Base-by-base conservation (phyloP, 305 asterid species). In the Solanum aculeatissimum region DNA sequence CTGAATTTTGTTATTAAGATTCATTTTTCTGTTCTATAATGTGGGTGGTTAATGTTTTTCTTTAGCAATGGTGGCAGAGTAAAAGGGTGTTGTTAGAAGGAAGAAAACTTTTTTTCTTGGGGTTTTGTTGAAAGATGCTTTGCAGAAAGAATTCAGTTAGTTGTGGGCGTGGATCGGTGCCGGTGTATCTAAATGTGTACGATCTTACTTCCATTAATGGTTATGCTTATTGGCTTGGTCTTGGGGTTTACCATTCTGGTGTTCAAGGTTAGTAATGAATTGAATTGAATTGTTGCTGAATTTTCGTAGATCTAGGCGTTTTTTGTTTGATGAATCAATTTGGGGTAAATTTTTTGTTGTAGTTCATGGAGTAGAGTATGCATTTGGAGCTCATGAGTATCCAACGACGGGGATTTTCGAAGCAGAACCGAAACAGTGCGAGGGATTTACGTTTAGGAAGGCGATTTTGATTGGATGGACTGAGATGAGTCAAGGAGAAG, bases 241-340 rank as follows among this genome's bases (percentile, higher is more conserved):
- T 95, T n/a, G 98, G 97, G 10, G 98, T 89, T 80, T 93, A 91
- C 85, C 98, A 95, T 89, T 95, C 98, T 72, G 98, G 95, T 7
- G 92, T 95, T 84, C 92, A 95, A 93, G 97, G 98, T 92, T 27
- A 54, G 85, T 65, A 38, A 40, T 29, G 35, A 54, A 12, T 19
- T 69, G 74, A 66, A 58, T 63, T 63, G 32, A 29, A 29, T 29
- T 29, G 10, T 27, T 25, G 16, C 1, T 60, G 42, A 14, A 18
- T 38, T 69, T 19, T 19, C 16, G 3, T 68, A 77, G 82, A 77
- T 77, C 63, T 53, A 35, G 14, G 8, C 57, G 5, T 81, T 51
- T 27, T 42, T 62, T 32, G 75, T 58, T 69, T 40, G 71, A 6
- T 69, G 38, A 27, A 19, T 82, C 9, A 21, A 40, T 85, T 10